Evolutionary conservation across 768 basidiomycete genomes (phyloP).

Genomic region (Podaxis sp.): DNA sequence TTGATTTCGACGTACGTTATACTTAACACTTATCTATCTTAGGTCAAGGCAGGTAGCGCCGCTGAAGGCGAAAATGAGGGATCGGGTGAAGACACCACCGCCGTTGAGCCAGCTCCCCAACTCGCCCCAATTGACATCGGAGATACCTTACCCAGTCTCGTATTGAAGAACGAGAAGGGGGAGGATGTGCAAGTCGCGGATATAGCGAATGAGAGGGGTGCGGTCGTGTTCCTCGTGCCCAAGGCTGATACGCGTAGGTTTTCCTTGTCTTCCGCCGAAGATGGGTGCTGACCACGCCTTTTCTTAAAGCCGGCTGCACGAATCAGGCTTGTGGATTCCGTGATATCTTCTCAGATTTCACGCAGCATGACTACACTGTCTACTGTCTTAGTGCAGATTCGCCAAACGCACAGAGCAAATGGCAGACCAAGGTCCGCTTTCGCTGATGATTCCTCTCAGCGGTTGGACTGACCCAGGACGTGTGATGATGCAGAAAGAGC

Average conservation of each 20-base stretch:
- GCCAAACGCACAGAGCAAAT: slow-evolving; percentile 70
- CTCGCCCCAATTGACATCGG: slow-evolving; percentile 59
- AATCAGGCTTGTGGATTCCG: slow-evolving; percentile 91
- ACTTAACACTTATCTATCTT: slow-evolving; percentile 9
- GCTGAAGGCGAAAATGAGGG: slow-evolving; percentile 14
- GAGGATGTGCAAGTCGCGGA: slow-evolving; percentile 68
- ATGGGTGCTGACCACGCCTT: neutral
- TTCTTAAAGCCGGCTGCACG: slow-evolving; percentile 74
- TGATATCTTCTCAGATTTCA: slow-evolving; percentile 77
- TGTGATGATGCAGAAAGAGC: slow-evolving; percentile 54
- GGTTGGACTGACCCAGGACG: neutral
- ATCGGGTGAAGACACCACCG: slow-evolving; percentile 22
- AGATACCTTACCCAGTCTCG: slow-evolving; percentile 66
- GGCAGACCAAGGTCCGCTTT: slow-evolving; percentile 74
- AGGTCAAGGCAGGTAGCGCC: slow-evolving; percentile 29
- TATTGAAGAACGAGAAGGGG: slow-evolving; percentile 80
- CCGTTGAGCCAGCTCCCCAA: slow-evolving; percentile 14
- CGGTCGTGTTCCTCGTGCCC: slow-evolving; percentile 79
- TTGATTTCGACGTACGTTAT: slow-evolving; percentile 2
- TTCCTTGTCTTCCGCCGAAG: neutral
- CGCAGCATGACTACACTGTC: slow-evolving; percentile 61
- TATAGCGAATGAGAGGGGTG: slow-evolving; percentile 65
- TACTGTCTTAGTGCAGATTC: slow-evolving; percentile 84
- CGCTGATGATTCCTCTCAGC: neutral
- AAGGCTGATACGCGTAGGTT: slow-evolving; percentile 76